Evolutionary conservation across 805 yeast species (phyloP), one percentile per base, ranked within the genome.

Genomic region (Kodamaea sagamina): DNA sequence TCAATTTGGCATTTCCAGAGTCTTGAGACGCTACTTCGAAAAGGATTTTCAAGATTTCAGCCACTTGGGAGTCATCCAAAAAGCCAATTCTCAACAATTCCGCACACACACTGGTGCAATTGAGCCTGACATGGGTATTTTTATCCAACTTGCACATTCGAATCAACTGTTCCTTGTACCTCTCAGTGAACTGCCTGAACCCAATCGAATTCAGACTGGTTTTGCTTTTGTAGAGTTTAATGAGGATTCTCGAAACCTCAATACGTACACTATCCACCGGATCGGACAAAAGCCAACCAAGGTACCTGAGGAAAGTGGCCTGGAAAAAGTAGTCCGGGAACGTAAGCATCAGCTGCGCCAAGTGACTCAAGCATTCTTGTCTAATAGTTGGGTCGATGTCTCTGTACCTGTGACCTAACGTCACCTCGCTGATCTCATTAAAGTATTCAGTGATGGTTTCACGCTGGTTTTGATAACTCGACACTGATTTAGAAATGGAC

Each of bases 271-370:
- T 48, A 8, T 75, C 61, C 11, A 77, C 74, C 2, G 79, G 68
- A 56, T 89, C 97, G n/a, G 90, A 81, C 32, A 90, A 65, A 25
- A 87, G 68, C 95, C 95, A 86, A 4, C 96, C 96, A 55, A 86
- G 74, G 60, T 86, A 87, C 48, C 89, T 76, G 49, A 89, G 70
- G 54, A 81, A 87, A 1, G 82, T 68, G 9, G 84, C 81, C 47
- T 80, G 85, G 49, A 85, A 75, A 54, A 86, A 89, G 42, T 72
- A 65, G 44, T 84, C 89, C 0, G 96, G 95, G 47, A 76, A 77
- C 5, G 65, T 57, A n/a, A 75, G 71, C 65, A 87, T 85, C 87
- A 95, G 86, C 12, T 63, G 67, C n/a, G 88, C 81, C 39, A 89
- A 66, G 26, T 75, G 72, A 6, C 60, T 53, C 52, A 87, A 68